These are phyloP conservation scores for Schizophyllum commune DNA, from an alignment of 1,284 basidiomycete genomes.

Conservation along the genomic window DNA sequence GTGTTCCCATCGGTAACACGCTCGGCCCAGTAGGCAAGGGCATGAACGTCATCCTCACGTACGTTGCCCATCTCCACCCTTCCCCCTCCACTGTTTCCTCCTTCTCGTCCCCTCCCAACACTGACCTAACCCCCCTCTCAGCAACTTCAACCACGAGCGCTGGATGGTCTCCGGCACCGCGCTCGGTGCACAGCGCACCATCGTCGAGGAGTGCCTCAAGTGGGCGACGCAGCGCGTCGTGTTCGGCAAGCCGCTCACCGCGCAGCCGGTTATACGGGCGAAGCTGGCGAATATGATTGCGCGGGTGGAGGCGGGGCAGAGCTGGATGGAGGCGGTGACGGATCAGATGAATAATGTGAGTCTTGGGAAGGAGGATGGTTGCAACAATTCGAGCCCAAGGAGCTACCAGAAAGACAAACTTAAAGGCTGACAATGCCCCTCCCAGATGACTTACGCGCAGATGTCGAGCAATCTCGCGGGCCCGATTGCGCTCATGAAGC, in stretches of 20 bases:
- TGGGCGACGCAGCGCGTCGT: slow-evolving; percentile 82
- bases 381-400: too few species aligned
- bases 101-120: too few species aligned
- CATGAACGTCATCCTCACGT: slow-evolving; percentile 73
- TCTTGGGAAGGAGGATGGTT: slow-evolving; percentile 7
- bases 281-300: slow-evolving; percentile 89
- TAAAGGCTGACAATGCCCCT: too few species aligned
- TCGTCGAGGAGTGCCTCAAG: slow-evolving; percentile 79
- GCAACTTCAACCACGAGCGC: slow-evolving; percentile 79
- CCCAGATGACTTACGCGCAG: slow-evolving; percentile 79
- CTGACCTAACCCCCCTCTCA: neutral
- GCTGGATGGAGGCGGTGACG: slow-evolving; percentile 86
- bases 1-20: slow-evolving; percentile 81
- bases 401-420: too few species aligned
- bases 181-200: slow-evolving; percentile 60
- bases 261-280: slow-evolving; percentile 86
- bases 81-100: too few species aligned
- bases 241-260: slow-evolving; percentile 84
- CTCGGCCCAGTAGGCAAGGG: slow-evolving; percentile 84
- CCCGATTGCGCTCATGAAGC: slow-evolving; percentile 64
- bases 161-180: slow-evolving; percentile 80
- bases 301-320: slow-evolving; percentile 80
- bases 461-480: slow-evolving; percentile 73
- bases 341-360: slow-evolving; percentile 88
- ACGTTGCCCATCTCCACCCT: too few species aligned